Conservation (phyloP, 495 filamentous ascomycete genomes). For the Evernia prunastri region DNA sequence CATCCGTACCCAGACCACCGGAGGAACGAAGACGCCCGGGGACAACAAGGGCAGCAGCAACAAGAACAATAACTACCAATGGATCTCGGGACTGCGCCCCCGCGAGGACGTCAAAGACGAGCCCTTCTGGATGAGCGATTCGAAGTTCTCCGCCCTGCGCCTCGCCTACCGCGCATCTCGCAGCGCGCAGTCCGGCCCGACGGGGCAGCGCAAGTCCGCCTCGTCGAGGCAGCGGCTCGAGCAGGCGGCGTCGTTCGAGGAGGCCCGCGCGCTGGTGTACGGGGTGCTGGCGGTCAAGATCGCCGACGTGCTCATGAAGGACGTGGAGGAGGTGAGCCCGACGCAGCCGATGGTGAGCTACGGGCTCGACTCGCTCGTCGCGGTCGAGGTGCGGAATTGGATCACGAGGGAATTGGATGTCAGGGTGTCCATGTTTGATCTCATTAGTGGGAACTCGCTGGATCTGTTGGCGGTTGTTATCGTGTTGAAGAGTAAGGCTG, state of each 20-base stretch:
- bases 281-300: constrained; percentile 9
- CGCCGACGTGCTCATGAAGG: constrained; percentile 10
- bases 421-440: constrained; percentile 39
- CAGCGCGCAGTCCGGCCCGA: neutral
- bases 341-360: constrained; percentile 25
- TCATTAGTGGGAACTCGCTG: neutral
- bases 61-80: neutral
- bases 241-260: constrained; percentile 35
- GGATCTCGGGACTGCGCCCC: neutral
- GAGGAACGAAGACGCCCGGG: too few relatives aligned
- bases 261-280: neutral
- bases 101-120: neutral
- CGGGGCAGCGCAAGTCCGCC: too few relatives aligned
- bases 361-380: constrained; percentile 37
- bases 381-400: constrained; percentile 38
- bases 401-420: constrained; percentile 28
- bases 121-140: neutral
- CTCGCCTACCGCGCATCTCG: neutral
- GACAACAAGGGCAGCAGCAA: too few relatives aligned
- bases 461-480: neutral
- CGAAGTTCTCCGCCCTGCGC: neutral
- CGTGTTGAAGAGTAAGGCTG: neutral
- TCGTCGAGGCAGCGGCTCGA: neutral
- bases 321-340: constrained; percentile 31
- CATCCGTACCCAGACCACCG: neutral